Base-by-base conservation (phyloP, 345 rosid genomes). In the Clausena lansium region DNA sequence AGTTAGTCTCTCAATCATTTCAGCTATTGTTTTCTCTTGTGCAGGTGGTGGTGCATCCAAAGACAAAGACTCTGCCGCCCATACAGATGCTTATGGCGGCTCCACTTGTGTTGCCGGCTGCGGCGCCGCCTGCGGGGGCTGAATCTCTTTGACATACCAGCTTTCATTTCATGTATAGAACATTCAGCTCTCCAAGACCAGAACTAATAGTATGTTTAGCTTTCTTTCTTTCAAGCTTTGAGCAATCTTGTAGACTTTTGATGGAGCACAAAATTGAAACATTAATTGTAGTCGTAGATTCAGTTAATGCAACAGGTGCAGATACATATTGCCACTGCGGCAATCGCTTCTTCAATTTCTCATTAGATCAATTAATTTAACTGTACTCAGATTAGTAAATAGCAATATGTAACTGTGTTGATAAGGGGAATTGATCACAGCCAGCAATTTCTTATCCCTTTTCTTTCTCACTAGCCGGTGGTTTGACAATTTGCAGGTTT, bases 51-150 rank as follows among this genome's bases (percentile, higher is more conserved):
- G 91, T 33, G 87, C 86, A 60, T 82, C 92, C 72, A 84, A 85
- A 68, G 89, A 84, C 77, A 81, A 78, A 67, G 45, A 78, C 71
- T 80, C 88, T 15, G 28, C 76, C 2, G 8, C 88, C 67, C 78
- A 81, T 58, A 69, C 71, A 17, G 80, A 81, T 10, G 76, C 74
- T 7, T 74, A 79, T 36, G 70, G 82, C 30, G 86, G 76, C 32
- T 79, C 88, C 9, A 5, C 83, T 5, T 88, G 91, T 13, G 81
- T 68, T 0, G 84, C 84, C 13, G 91, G 78, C 0, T 89, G 94
- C 20, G 91, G 92, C 0, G 87, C 81, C 2, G 90, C 71, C 54
- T 90, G 91, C 74, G 92, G 94, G 25, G 91, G 81, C 7, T 88
- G 74, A 84, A 63, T 60, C 36, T 19, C 27, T 13, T 25, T n/a